Evolutionary conservation across 2,329 filamentous ascomycete genomes (phyloP), one percentile per base, ranked within the genome.

Genomic region (Fusarium neocosmosporiellum): DNA sequence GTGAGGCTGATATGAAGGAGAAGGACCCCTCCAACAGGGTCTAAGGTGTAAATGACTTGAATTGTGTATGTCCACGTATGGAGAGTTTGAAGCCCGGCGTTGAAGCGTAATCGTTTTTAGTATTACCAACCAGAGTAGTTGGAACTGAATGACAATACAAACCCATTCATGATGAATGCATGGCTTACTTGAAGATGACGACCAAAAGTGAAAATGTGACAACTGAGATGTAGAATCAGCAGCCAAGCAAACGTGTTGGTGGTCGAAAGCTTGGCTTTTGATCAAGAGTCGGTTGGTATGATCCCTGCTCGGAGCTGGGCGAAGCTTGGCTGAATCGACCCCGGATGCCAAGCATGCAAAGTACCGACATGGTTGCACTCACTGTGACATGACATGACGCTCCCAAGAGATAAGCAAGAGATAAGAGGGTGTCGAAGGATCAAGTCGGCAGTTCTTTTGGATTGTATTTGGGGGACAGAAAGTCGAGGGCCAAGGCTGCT

Each of bases 11-110:
- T 10, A 5, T 29, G 7, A 55, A 59, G 5, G 70, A 72, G 55
- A 70, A 59, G 43, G 66, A 70, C 54, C 59, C 61, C 34, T 65
- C 72, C n/a, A 74, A 73, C 59, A 76, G 67, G 64, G 75, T 77
- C 27, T 77, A 68, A 65, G 34, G 14, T 14, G 39, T 7, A 7
- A 55, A 37, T 2, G 31, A 54, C 55, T 14, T 20, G 34, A 36
- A 36, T n/a, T 53, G 18, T 29, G 22, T 50, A n/a, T 54, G 16
- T 37, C 29, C 31, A 59, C 27, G 39, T 50, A 41, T 37, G 48
- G 64, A 46, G 18, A 41, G 27, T 63, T 22, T 71, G 53, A 37
- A 62, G 55, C 43, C 59, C 33, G 64, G 71, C 59, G 63, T 67
- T 72, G 46, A 59, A 65, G 66, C 50, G 59, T 37, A 63, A 33